A percentile compares a stretch with the other conserved stretches of the same genome.
Conservation (phyloP, 2,329 filamentous ascomycete genomes). For the Talaromyces verruculosus region DNA sequence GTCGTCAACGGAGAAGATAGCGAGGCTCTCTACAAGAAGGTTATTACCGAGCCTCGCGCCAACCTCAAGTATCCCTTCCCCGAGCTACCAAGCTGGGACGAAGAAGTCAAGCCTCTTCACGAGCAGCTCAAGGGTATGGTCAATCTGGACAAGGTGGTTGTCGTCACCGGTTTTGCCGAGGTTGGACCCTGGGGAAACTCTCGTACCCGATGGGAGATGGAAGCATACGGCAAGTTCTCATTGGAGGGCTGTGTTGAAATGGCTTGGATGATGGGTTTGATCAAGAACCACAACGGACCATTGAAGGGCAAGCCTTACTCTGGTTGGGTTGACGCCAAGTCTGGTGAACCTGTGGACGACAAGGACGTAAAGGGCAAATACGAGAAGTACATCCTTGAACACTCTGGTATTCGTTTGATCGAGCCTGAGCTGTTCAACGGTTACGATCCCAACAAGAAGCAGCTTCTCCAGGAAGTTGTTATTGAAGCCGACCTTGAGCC, state of each 20-base stretch:
- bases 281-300: constrained; percentile 96
- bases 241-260: constrained; percentile 98
- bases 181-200: constrained; percentile 95
- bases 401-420: constrained; percentile 95
- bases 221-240: constrained; percentile 93
- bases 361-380: constrained; percentile 98
- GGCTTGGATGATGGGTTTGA: constrained; percentile 99
- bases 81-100: constrained; percentile 83
- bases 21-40: constrained; percentile 91
- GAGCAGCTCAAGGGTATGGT: constrained; percentile 94
- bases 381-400: constrained; percentile 93
- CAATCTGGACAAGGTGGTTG: constrained; percentile 95
- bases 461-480: constrained; percentile 94
- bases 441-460: constrained; percentile 98
- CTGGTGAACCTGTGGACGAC: constrained; percentile 92
- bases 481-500: constrained; percentile 96
- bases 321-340: constrained; percentile 93
- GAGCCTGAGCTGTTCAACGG: constrained; percentile 96
- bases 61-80: constrained; percentile 99
- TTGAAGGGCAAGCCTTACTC: constrained; percentile 96
- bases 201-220: constrained; percentile 98
- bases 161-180: constrained; percentile 94
- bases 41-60: constrained; percentile 86
- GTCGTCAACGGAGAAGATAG: constrained; percentile 92
- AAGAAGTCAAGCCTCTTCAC: constrained; percentile 85